A percentile compares a stretch with the other conserved stretches of the same genome.
phyloP scores from a whole-genome alignment of 805 yeast genomes.

The Saccharomycopsis capsularis region DNA sequence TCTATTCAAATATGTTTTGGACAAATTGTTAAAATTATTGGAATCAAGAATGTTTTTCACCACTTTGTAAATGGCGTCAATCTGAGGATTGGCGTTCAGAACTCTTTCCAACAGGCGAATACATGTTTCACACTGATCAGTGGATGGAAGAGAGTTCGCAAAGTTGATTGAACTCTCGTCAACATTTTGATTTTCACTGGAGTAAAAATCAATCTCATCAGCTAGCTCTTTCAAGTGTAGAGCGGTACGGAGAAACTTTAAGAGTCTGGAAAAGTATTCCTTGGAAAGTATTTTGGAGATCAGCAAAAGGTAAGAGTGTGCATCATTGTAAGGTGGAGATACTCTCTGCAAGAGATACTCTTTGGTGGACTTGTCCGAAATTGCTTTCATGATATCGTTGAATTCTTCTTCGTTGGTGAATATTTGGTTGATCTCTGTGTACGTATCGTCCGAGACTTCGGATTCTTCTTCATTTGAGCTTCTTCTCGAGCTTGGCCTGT shows the following conservation, averaged over 20 bases:
- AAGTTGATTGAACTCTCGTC: neutral
- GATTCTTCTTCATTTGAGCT: neutral
- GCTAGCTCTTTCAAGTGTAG: constrained; percentile 16
- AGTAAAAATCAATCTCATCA: constrained; percentile 16
- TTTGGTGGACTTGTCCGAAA: constrained; percentile 15
- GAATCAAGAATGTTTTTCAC: constrained; percentile 17
- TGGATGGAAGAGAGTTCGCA: constrained; percentile 13
- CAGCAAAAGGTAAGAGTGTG: constrained; percentile 1
- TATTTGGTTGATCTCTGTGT: constrained; percentile 21
- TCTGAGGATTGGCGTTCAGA: constrained; percentile 17
- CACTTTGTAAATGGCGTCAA: constrained; percentile 21
- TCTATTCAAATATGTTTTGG: constrained; percentile 17
- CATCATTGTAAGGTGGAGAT: constrained; percentile 11
- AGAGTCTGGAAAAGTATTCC: constrained; percentile 17
- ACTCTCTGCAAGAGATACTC: constrained; percentile 7
- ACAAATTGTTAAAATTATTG: constrained; percentile 23
- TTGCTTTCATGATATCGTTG: constrained; percentile 21
- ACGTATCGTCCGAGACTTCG: constrained; percentile 19
- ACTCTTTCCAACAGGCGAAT: constrained; percentile 17
- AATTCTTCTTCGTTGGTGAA: constrained; percentile 27
- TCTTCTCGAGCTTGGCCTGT: constrained; percentile 6
- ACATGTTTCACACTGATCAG: constrained; percentile 19
- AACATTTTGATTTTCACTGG: neutral
- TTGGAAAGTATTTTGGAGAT: constrained; percentile 15
- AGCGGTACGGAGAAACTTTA: constrained; percentile 14